Percentiles rank a stretch among this genome's conserved stretches.
Conservation (phyloP, 129 eudicot species). For the Arctium lappa region DNA sequence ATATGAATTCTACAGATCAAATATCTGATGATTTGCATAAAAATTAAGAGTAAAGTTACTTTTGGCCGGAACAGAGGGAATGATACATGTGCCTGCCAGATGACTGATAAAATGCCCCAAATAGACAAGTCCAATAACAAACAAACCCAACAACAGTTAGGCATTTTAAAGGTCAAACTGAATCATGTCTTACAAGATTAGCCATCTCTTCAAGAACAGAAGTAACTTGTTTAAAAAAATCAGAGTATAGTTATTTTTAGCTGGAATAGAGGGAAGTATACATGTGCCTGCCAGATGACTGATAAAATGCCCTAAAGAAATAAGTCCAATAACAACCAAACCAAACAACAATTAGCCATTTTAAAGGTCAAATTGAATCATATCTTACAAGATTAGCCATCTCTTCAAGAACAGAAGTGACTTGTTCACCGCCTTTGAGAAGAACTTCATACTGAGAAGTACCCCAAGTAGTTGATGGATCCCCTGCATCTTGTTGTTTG, state of each 20-base stretch:
- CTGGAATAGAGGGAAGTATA: not conserved
- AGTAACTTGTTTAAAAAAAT: conserved; percentile 60
- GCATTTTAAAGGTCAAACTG: not conserved
- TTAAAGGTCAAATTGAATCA: not conserved
- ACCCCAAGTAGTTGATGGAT: conserved; percentile 26
- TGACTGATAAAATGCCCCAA: conserved; percentile 30
- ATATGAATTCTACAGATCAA: not conserved
- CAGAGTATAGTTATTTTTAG: not conserved
- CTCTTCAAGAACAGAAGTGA: conserved; percentile 91
- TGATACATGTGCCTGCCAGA: conserved; percentile 19
- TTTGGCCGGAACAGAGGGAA: not conserved
- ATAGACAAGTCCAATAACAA: not conserved
- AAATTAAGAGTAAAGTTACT: not conserved
- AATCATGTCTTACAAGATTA: conserved; percentile 59
- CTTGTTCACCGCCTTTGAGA: conserved; percentile 94
- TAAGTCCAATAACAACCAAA: not conserved
- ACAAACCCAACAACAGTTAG: not conserved
- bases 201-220: conserved; percentile 95
- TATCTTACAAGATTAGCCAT: conserved; percentile 81
- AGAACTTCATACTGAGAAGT: conserved; percentile 63
- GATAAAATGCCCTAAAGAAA: conserved; percentile 24
- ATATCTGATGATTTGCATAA: not conserved
- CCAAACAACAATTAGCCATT: not conserved
- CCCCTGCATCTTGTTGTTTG: conserved; percentile 6
- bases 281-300: conserved; percentile 26